phyloP scores from a whole-genome alignment of 2,329 filamentous ascomycete genomes.

The Thelonectria olida region DNA sequence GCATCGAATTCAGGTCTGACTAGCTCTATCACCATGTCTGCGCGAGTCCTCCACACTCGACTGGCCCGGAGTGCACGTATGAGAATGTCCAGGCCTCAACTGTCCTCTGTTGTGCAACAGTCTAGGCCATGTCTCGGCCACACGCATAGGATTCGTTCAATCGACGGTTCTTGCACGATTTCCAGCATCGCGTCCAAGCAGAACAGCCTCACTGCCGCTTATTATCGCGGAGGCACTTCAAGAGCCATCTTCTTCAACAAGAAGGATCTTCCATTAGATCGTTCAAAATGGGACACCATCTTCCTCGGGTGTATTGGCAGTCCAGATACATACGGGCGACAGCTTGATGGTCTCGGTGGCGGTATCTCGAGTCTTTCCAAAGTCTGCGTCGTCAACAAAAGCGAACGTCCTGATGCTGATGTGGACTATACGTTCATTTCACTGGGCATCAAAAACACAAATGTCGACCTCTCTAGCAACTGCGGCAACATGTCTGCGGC shows the following conservation, averaged over 20 bases:
- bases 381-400: conserved; percentile 68
- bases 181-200: conserved; percentile 3
- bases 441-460: conserved; percentile 65
- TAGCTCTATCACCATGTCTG: background rate
- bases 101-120: background rate
- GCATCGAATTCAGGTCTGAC: no score
- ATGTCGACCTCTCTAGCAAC: conserved; percentile 71
- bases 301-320: conserved; percentile 68
- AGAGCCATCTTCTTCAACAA: conserved; percentile 59
- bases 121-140: background rate
- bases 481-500: conserved; percentile 75
- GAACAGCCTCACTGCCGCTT: conserved; percentile 58
- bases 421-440: conserved; percentile 68
- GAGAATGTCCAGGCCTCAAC: background rate
- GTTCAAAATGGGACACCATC: conserved; percentile 48
- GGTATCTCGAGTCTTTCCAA: conserved; percentile 74
- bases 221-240: conserved; percentile 73
- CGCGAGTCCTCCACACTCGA: background rate
- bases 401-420: conserved; percentile 39
- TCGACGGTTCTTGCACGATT: background rate
- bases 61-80: background rate
- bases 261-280: conserved; percentile 17
- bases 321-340: conserved; percentile 71
- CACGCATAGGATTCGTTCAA: background rate
- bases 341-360: conserved; percentile 75